phyloP scores from a whole-genome alignment of 352 stramenopile species.

The Phytophthora cactorum region DNA sequence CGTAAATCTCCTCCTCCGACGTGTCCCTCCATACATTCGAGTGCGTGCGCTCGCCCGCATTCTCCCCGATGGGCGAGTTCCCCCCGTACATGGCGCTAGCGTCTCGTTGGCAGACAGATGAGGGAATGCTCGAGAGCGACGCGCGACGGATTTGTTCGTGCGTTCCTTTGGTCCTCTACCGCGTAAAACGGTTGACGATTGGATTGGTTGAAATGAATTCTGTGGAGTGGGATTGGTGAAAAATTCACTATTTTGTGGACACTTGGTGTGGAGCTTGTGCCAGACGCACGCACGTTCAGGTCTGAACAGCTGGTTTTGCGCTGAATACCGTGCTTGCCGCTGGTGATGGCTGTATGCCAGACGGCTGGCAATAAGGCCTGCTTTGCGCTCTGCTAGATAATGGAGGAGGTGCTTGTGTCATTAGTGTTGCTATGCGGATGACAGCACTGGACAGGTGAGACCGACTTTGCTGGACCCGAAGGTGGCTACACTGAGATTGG shows the following conservation, averaged over 20 bases:
- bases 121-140: constrained; percentile 18
- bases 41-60: constrained; percentile 35
- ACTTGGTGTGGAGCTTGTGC: constrained; percentile 8
- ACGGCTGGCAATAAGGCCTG: background rate
- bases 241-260: background rate
- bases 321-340: constrained; percentile 10
- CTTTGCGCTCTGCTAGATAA: background rate
- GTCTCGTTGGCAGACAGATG: background rate
- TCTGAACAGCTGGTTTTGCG: constrained; percentile 11
- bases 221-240: constrained; percentile 4
- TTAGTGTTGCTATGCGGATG: background rate
- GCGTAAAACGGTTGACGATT: background rate
- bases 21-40: constrained; percentile 80
- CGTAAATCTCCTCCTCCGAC: constrained; percentile 74
- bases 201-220: constrained; percentile 7
- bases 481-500: constrained; percentile 14
- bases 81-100: constrained; percentile 33
- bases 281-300: constrained; percentile 1
- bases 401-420: background rate
- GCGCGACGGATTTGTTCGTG: constrained; percentile 2
- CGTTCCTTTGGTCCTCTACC: constrained; percentile 7
- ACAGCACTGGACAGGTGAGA: constrained; percentile 7
- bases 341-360: constrained; percentile 8
- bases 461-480: constrained; percentile 8
- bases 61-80: constrained; percentile 40